Base-by-base conservation (phyloP, 2,329 filamentous ascomycete species). In the Penicillium freii region DNA sequence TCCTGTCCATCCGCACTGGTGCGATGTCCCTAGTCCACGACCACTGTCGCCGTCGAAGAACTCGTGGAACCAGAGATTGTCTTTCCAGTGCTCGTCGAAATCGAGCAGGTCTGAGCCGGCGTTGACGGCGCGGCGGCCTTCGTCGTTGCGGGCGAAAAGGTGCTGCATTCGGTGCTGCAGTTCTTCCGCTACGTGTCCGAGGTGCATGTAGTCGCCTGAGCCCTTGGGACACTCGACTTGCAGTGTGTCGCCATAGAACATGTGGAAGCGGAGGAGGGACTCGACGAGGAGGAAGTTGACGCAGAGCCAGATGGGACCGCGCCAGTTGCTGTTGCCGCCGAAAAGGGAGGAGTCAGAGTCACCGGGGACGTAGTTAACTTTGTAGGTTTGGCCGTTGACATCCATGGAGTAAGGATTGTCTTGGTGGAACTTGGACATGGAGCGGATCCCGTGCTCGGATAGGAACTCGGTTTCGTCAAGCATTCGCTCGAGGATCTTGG, bases 241-340 rank as follows among this genome's bases (percentile, higher is more conserved):
- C 70, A 97, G 86, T 17, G 86, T 84, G 58, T 90, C 89, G 59
- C 93, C 93, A 71, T 97, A 97, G 80, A 96, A 97, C 77, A 97
- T 88, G 79, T 91, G 95, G 80, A 96, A 97, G 33, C 93, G 84
- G 68, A 96, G 90, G n/a, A 97, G 83, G 7, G 92, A 93, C 74
- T 97, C 93, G 40, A 97, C 89, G 15, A 97, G 83, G 52, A 97
- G 78, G 78, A 96, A 97, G 77, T 97, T 97, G 77, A 96, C 92
- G 61, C 91, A 94, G 48, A 97, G 82, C 93, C 93, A 97, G 66
- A 96, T 93, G 0, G 94, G 93, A 5, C 89, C 93, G 77, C 93
- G 86, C 93, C 93, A 97, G 76, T 97, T 97, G 75, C 92, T 96
- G 82, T 97, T 97, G 64, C 93, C 93, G 52, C 93, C 93, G 69